Evolutionary conservation across 2,329 filamentous ascomycete species (phyloP), one percentile per base, ranked within the genome.

Genomic region (Fusarium sp.): DNA sequence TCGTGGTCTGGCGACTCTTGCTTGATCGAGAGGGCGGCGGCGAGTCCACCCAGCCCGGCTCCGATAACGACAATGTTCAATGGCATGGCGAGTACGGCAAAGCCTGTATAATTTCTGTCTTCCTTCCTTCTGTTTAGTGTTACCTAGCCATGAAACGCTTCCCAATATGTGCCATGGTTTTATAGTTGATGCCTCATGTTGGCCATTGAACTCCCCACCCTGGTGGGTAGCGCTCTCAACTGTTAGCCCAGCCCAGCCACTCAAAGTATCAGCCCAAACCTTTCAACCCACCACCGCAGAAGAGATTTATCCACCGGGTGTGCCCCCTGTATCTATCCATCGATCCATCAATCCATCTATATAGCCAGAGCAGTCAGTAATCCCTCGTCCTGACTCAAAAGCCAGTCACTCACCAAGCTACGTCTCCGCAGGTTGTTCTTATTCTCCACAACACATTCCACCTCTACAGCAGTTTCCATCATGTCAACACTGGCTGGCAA

Each of bases 11-110:
- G 59, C 22, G 65, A 41, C 39, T 67, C 58, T 52, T 67, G 59
- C 59, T 67, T 67, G 50, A 63, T 39, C 45, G 65, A 67, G 22
- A 67, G 37, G 37, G 65, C 65, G 37, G 59, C 65, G 11, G 65
- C 65, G 16, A 64, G 60, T 29, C 60, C 60, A 54, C 45, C 60
- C 31, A 64, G 45, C 29, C 60, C 60, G 31, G 65, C 65, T 63
- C 65, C 65, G 39, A 67, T 58, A 18, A 67, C 43, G 54, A 67
- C 59, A 33, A 67, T 58, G 9, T 67, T 67, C 18, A 67, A 39
- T 37, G 64, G 64, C 64, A 66, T 66, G 64, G n/a, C 39, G 64
- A 33, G 45, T 43, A 56, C 14, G 16, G 10, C 52, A 56, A 56
- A 56, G 29, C 13, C 52, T 56, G 29, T 11, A 10, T 18, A 10